phyloP scores from a whole-genome alignment of 805 yeast species.

The Candida fluviatilis region DNA sequence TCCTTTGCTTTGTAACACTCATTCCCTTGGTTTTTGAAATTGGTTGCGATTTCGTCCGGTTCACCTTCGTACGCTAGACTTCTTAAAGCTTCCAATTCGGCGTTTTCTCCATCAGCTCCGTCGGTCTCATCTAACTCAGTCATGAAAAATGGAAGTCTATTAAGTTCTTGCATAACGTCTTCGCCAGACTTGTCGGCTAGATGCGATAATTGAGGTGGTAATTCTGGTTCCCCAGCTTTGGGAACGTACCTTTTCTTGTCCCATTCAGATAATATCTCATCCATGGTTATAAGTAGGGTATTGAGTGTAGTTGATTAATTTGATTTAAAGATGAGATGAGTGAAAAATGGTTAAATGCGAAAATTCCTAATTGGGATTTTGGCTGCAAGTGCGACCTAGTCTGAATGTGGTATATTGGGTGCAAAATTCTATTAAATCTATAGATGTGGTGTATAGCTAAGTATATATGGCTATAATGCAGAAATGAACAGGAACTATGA shows the following conservation, averaged over 20 bases:
- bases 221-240: slow-evolving; percentile 58
- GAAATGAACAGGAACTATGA: no score
- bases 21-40: slow-evolving; percentile 91
- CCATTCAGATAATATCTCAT: slow-evolving; percentile 35
- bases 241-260: slow-evolving; percentile 37
- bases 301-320: not conserved
- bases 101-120: slow-evolving; percentile 71
- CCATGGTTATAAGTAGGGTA: slow-evolving; percentile 7
- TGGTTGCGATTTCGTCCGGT: slow-evolving; percentile 85
- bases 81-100: slow-evolving; percentile 79
- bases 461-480: no score
- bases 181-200: slow-evolving; percentile 61
- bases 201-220: slow-evolving; percentile 81
- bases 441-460: not conserved
- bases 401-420: not conserved
- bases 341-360: not conserved
- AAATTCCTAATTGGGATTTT: not conserved
- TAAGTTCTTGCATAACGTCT: slow-evolving; percentile 72
- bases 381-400: not conserved
- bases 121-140: slow-evolving; percentile 74
- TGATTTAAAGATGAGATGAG: not conserved
- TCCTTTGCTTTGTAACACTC: slow-evolving; percentile 72
- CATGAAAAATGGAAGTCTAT: slow-evolving; percentile 92
- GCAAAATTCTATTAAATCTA: not conserved
- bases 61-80: slow-evolving; percentile 95